Evolutionary conservation across 2,329 filamentous ascomycete species (phyloP).

Genomic region (Xylariaceae sp.): DNA sequence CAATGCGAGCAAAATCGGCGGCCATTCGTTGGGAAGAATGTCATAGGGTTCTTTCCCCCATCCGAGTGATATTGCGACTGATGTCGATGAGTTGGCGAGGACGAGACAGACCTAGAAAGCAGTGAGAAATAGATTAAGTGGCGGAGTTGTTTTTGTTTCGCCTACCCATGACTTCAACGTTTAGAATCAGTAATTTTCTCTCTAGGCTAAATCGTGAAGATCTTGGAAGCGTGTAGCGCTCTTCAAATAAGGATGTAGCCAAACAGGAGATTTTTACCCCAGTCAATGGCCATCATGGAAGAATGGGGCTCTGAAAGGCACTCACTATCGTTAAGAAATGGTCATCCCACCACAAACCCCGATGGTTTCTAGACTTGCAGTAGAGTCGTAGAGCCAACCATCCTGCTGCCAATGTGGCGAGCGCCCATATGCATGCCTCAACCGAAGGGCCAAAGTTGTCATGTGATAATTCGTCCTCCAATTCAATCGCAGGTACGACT

Average conservation of each 20-base stretch:
- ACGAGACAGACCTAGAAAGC: constrained; percentile 20
- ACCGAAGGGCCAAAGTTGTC: constrained; percentile 25
- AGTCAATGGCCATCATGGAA: background rate
- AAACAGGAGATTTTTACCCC: background rate
- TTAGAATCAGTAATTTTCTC: background rate
- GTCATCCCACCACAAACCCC: constrained; percentile 44
- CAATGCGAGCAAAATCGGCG: constrained; percentile 30
- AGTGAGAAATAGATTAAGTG: background rate
- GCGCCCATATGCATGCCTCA: constrained; percentile 25
- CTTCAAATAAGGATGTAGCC: background rate
- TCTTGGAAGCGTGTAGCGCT: background rate
- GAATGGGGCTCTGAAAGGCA: background rate
- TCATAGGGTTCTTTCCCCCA: constrained; percentile 28
- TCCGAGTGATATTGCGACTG: constrained; percentile 30
- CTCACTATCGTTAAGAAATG: constrained; percentile 35
- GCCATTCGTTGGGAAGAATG: constrained; percentile 15
- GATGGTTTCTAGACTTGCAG: constrained; percentile 36
- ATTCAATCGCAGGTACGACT: constrained; percentile 11
- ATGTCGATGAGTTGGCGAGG: constrained; percentile 23
- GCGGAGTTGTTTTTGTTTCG: background rate
- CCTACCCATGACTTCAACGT: constrained; percentile 36
- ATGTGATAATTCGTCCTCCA: background rate
- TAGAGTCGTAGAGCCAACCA: constrained; percentile 31
- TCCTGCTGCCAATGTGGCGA: constrained; percentile 19
- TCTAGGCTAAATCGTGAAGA: background rate